These are phyloP conservation scores for Quercus robur DNA, from an alignment of 306 rosid species.

Conservation along the genomic window DNA sequence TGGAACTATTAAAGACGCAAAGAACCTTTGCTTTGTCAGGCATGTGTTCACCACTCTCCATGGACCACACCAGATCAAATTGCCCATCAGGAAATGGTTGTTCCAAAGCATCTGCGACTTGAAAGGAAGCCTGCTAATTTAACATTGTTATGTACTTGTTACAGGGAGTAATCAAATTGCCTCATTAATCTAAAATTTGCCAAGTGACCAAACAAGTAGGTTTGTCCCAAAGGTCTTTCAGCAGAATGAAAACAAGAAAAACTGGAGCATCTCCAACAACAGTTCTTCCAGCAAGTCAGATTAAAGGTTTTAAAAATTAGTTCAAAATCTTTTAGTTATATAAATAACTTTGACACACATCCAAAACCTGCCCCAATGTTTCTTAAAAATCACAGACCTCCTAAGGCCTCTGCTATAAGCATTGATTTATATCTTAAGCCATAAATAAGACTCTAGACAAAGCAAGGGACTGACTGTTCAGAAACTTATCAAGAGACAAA, in stretches of 20 bases:
- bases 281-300: background rate
- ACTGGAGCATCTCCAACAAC: too few relatives aligned
- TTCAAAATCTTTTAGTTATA: background rate
- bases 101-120: slow-evolving; percentile 80
- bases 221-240: too few relatives aligned
- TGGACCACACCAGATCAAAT: slow-evolving; percentile 91
- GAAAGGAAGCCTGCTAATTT: slow-evolving; percentile 57
- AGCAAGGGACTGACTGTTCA: background rate
- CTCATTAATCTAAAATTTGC: background rate
- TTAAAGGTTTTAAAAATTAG: background rate
- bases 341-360: background rate
- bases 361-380: background rate
- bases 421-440: background rate
- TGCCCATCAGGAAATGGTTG: slow-evolving; percentile 76
- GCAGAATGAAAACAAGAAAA: too few relatives aligned
- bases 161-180: background rate
- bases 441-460: background rate
- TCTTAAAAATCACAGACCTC: background rate
- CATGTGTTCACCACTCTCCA: slow-evolving; percentile 99
- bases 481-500: background rate
- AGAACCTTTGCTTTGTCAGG: slow-evolving; percentile 82
- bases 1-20: background rate
- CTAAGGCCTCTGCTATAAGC: background rate
- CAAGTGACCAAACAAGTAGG: too few relatives aligned
- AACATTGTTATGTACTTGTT: too few relatives aligned